Evolutionary conservation across 257 asterid species (phyloP).

Genomic region (Gynochthodes officinalis): DNA sequence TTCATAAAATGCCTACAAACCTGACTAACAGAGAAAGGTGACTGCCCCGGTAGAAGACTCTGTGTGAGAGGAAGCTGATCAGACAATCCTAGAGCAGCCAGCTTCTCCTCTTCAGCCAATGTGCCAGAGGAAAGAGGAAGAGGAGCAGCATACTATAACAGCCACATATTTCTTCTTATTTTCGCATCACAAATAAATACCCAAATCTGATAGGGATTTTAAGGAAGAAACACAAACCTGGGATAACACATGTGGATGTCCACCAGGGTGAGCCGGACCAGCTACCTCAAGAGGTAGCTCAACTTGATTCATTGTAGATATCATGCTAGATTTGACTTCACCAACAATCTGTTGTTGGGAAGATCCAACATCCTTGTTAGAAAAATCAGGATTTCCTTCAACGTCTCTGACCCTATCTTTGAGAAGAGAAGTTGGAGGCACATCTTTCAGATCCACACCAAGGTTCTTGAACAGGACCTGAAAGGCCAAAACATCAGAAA

Average conservation of each 20-base stretch:
- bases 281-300: conserved; percentile 67
- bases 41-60: conserved; percentile 62
- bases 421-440: conserved; percentile 77
- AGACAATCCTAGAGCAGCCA: conserved; percentile 66
- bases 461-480: conserved; percentile 95
- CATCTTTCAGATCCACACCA: conserved; percentile 85
- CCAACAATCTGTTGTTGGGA: conserved; percentile 60
- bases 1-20: conserved; percentile 28
- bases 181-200: not conserved
- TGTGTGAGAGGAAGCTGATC: conserved; percentile 80
- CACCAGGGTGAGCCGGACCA: conserved; percentile 54
- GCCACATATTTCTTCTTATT: conserved; percentile 20
- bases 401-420: conserved; percentile 78
- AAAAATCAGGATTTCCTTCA: conserved; percentile 98
- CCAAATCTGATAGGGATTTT: not conserved
- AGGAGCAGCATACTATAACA: conserved; percentile 59
- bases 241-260: conserved; percentile 62
- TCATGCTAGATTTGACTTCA: conserved; percentile 69
- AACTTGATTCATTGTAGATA: conserved; percentile 62
- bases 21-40: conserved; percentile 76
- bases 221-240: conserved; percentile 46
- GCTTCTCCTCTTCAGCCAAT: conserved; percentile 69
- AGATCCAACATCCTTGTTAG: conserved; percentile 74
- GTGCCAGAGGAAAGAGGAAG: conserved; percentile 70
- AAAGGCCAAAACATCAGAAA: conserved; percentile 22